Base-by-base conservation (phyloP, 257 asterid genomes). In the Linderniella brevidens region DNA sequence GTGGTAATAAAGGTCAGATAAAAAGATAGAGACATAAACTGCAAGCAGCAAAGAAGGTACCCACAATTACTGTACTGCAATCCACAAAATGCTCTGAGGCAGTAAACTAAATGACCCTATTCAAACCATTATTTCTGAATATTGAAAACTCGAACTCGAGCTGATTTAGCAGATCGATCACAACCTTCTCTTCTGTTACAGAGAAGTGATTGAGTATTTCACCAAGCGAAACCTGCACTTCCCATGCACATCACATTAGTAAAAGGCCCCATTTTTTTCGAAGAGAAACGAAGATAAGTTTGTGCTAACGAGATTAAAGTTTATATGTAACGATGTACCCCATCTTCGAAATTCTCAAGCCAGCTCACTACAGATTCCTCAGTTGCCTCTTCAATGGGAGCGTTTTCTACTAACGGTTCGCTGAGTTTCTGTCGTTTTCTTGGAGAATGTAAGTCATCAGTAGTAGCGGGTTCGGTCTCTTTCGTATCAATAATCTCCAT, bases 81-180 rank as follows among this genome's bases (percentile, higher is more conserved):
- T 25, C 32, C 6, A 25, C 32, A 25, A 3, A 25, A 25, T 25
- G 32, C 32, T 25, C 3, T 15, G 35, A 54, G 52, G 41, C 50
- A 46, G 35, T 40, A 19, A 53, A 41, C 70, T 69, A 87, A 93
- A 87, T 46, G 43, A 76, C 68, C 54, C 55, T 70, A 62, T 77
- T 80, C 49, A 68, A 35, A 56, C 70, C 40, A 61, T 73, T 76
- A 75, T 76, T 80, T 58, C 53, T 78, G 64, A 55, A 87, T 56
- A 87, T 72, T 54, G 62, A 17, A 58, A 87, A 80, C 67, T 83
- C 97, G 39, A 77, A 68, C 74, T 83, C 95, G 32, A 87, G 73
- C 57, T 55, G 13, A 19, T 61, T 57, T 45, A 87, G 67, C 58
- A 87, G 55, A 53, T 76, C 62, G 35, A 66, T 50, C 17, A 87